These are phyloP conservation scores for Fusarium metavorans DNA, from an alignment of 2,329 filamentous ascomycete species.

Conservation along the genomic window DNA sequence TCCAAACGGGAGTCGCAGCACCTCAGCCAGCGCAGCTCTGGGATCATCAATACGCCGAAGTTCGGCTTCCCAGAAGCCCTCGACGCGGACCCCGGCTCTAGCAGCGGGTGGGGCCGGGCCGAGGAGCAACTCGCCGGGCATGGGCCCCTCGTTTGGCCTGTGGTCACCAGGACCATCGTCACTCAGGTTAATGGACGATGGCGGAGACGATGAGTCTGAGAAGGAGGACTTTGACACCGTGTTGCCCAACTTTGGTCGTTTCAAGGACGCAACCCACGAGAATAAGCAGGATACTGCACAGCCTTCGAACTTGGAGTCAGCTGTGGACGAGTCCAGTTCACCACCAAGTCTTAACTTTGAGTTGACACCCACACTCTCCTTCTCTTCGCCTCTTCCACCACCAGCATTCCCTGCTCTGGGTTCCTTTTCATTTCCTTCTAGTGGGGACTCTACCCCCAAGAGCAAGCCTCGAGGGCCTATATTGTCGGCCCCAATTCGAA, in stretches of 20 bases:
- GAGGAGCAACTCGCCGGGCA: slow-evolving; percentile 38
- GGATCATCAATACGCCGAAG: slow-evolving; percentile 46
- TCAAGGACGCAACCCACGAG: slow-evolving; percentile 34
- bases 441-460: slow-evolving; percentile 32
- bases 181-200: slow-evolving; percentile 58
- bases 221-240: slow-evolving; percentile 63
- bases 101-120: slow-evolving; percentile 27
- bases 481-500: slow-evolving; percentile 52
- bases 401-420: slow-evolving; percentile 35
- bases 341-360: slow-evolving; percentile 28
- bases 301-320: background rate
- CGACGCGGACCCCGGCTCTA: slow-evolving; percentile 34
- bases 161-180: slow-evolving; percentile 54
- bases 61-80: slow-evolving; percentile 45
- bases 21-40: slow-evolving; percentile 56
- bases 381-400: slow-evolving; percentile 38
- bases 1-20: slow-evolving; percentile 56
- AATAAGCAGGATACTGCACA: slow-evolving; percentile 18
- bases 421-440: slow-evolving; percentile 36
- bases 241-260: slow-evolving; percentile 64
- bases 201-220: slow-evolving; percentile 57
- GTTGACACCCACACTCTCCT: slow-evolving; percentile 30
- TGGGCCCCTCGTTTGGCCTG: slow-evolving; percentile 44
- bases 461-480: slow-evolving; percentile 43
- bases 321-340: slow-evolving; percentile 21